Conservation (phyloP, 768 basidiomycete genomes). For the Calocera viscosa region DNA sequence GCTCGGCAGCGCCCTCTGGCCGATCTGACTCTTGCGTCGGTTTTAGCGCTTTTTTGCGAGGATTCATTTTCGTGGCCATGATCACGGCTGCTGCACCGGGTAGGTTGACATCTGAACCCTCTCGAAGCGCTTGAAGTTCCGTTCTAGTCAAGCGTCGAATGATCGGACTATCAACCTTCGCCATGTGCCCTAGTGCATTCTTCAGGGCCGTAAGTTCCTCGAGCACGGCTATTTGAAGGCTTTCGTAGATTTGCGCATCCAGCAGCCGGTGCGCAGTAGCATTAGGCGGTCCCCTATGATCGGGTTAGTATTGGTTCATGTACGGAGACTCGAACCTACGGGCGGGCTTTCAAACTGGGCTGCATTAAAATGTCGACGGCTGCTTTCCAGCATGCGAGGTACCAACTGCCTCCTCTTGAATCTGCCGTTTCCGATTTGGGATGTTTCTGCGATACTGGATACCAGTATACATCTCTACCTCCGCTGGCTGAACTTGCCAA, state of each 20-base stretch:
- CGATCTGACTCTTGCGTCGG: slow-evolving; percentile 36
- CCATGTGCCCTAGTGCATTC: slow-evolving; percentile 30
- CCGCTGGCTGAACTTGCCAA: slow-evolving; percentile 12
- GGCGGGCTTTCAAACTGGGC: too few relatives aligned
- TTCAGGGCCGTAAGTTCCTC: slow-evolving; percentile 59
- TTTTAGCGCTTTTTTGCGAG: background rate
- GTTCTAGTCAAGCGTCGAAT: slow-evolving; percentile 57
- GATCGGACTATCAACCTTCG: slow-evolving; percentile 23
- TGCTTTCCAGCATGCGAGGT: slow-evolving; percentile 50
- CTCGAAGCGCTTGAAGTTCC: slow-evolving; percentile 38
- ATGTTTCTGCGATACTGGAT: slow-evolving; percentile 21
- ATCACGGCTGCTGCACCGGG: slow-evolving; percentile 52
- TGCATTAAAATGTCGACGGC: slow-evolving; percentile 35
- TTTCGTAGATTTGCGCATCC: slow-evolving; percentile 42
- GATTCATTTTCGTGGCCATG: slow-evolving; percentile 15
- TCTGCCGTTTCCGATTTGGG: slow-evolving; percentile 46
- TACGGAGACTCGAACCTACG: too few relatives aligned
- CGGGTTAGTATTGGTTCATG: slow-evolving; percentile 4
- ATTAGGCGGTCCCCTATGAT: background rate
- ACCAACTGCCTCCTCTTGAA: slow-evolving; percentile 44
- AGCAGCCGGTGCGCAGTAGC: background rate
- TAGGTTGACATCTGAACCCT: slow-evolving; percentile 36
- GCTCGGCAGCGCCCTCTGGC: slow-evolving; percentile 39
- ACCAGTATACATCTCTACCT: slow-evolving; percentile 17
- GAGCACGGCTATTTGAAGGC: slow-evolving; percentile 57